Evolutionary conservation across 768 basidiomycete genomes (phyloP).

Genomic region (Leccinum incarnatum): DNA sequence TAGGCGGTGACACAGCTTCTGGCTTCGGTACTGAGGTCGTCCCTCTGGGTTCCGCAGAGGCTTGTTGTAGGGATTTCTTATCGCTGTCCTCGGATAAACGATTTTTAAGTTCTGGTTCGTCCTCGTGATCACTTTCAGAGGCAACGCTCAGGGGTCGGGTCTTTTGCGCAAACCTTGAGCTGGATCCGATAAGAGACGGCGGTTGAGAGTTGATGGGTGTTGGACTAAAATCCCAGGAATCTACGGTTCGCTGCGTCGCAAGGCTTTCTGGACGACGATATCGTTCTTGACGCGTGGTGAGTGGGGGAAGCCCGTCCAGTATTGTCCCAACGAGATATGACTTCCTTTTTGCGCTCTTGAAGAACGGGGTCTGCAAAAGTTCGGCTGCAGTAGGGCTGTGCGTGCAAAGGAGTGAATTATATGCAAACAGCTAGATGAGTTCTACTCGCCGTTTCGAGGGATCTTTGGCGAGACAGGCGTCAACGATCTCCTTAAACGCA

Average conservation of each 20-base stretch:
- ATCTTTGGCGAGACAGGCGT: slow-evolving; percentile 81
- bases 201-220: slow-evolving; percentile 42
- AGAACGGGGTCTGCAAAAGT: slow-evolving; percentile 76
- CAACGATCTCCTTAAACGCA: slow-evolving; percentile 79
- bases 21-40: neutral
- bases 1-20: neutral
- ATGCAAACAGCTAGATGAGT: neutral
- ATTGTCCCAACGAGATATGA: slow-evolving; percentile 75
- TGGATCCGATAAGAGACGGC: slow-evolving; percentile 8
- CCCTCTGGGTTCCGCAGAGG: neutral
- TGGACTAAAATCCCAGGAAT: slow-evolving; percentile 76
- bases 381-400: slow-evolving; percentile 72
- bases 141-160: slow-evolving; percentile 2
- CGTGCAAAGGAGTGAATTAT: neutral
- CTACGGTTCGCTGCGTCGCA: slow-evolving; percentile 50
- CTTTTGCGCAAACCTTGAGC: slow-evolving; percentile 6
- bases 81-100: slow-evolving; percentile 3
- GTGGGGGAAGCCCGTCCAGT: slow-evolving; percentile 70
- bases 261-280: slow-evolving; percentile 39
- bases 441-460: slow-evolving; percentile 62
- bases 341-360: slow-evolving; percentile 77
- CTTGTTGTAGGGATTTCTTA: neutral
- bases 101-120: slow-evolving; percentile 1
- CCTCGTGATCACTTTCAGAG: slow-evolving; percentile 5
- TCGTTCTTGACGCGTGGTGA: slow-evolving; percentile 72